Conservation (phyloP, 2,329 filamentous ascomycete species). For the Pseudogymnoascus sp. region DNA sequence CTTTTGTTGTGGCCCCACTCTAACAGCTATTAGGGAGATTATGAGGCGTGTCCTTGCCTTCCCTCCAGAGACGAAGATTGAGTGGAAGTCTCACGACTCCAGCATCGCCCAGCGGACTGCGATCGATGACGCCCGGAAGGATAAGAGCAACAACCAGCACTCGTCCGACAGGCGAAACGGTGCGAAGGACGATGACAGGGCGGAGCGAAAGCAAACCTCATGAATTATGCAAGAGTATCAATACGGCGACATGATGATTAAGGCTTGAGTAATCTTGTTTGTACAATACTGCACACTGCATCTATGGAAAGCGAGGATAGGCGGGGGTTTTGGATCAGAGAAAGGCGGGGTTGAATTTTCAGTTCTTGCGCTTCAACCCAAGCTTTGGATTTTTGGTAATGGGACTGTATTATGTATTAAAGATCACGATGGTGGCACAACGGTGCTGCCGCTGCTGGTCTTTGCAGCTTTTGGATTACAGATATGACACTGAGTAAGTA, state of each 20-base stretch:
- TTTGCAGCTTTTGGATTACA: slow-evolving; percentile 2
- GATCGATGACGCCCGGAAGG: slow-evolving; percentile 84
- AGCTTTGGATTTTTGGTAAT: slow-evolving; percentile 3
- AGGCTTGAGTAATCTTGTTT: slow-evolving; percentile 6
- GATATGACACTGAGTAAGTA: slow-evolving; percentile 6
- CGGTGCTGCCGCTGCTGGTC: background rate
- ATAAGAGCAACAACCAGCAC: slow-evolving; percentile 54
- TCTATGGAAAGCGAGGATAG: slow-evolving; percentile 8
- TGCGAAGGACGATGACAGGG: slow-evolving; percentile 16
- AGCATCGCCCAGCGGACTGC: slow-evolving; percentile 87
- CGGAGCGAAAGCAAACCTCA: slow-evolving; percentile 10
- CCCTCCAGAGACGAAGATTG: slow-evolving; percentile 79
- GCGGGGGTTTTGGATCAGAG: slow-evolving; percentile 9
- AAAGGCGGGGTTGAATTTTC: background rate
- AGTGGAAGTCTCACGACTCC: slow-evolving; percentile 94
- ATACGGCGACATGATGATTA: slow-evolving; percentile 9
- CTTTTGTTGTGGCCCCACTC: background rate
- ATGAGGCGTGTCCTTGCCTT: slow-evolving; percentile 86
- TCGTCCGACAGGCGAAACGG: slow-evolving; percentile 20
- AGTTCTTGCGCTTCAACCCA: background rate
- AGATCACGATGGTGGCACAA: background rate
- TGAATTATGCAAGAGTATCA: slow-evolving; percentile 6
- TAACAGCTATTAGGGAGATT: slow-evolving; percentile 53
- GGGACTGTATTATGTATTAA: slow-evolving; percentile 5
- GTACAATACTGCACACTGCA: slow-evolving; percentile 10